Evolutionary conservation across 1,284 basidiomycete species (phyloP), one percentile per base, ranked within the genome.

Genomic region (Cryptococcus sp.): DNA sequence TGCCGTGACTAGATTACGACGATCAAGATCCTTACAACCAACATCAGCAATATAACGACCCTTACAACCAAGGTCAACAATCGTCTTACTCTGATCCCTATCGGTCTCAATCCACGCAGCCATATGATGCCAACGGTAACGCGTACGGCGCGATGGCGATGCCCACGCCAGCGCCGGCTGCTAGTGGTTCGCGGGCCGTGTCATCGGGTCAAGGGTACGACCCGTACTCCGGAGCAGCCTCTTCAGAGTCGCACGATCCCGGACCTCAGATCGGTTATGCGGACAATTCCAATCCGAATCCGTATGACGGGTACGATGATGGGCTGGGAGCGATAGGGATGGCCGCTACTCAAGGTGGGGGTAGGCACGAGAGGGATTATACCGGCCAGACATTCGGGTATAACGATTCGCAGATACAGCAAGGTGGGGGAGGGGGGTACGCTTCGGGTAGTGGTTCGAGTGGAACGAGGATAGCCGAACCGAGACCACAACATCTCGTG

Each of bases 251-350:
- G 15, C 55, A 63, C 47, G 59, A 64, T 31, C 59, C 64, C 13
- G 63, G 63, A 50, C 62, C 65, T 11, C 47, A 48, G 7, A 56
- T 64, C 2, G 25, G 25, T 31, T 47, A 57, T 27, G 59, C 56
- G 40, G 67, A 69, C 50, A 35, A 35, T 13, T 8, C 31, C 13
- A 35, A 35, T 10, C 31, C 31, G 31, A 35, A 35, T 10, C 57
- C 65, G 8, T 67, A 70, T 49, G 67, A 58, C 38, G 69, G 63
- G 5, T 67, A 72, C 40, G 71, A 70, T 31, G 73, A 71, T 52
- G 73, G 65, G 10, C 59, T 70, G 20, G 73, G 68, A 19, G 72
- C 66, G 2, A 74, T 74, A 20, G 73, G 73, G 3, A 66, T 66
- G 52, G 69, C 69, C 4, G 71, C 64, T 7, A 67, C 69, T 3